Base-by-base conservation (phyloP, 768 basidiomycete genomes). In the Chalciporus sphaerocephalus region DNA sequence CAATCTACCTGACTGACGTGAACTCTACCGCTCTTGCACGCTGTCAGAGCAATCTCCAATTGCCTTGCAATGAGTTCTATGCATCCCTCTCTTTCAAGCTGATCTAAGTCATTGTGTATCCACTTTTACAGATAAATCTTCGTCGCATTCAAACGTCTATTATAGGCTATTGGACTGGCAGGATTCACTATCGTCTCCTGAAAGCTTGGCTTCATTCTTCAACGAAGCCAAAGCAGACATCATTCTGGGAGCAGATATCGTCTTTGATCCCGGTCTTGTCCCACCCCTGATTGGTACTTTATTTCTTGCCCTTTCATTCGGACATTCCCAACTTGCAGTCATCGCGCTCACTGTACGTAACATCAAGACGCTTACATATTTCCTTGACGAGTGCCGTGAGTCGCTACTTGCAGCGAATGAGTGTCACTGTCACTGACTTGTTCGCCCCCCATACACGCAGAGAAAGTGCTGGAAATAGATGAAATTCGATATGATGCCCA, bases 171-270 rank as follows among this genome's bases (percentile, higher is more conserved):
- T 89, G 15, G 84, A 90, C 57, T 91, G 88, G 88, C 68, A 71
- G 9, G 73, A 79, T 46, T 76, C 85, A 4, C 53, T 79, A n/a
- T 69, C 74, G 25, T 32, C 47, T 4, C 54, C 59, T 17, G 53
- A 61, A 18, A 40, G 47, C 8, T 40, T 50, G 38, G 33, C 37
- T 13, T 45, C 44, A 12, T 48, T 68, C 9, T 53, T 89, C 4
- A 46, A 60, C 18, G 65, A 74, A 17, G 67, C 72, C 16, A 58
- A 70, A 6, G 69, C 77, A 2, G 80, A 86, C 39, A 43, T 89
- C 7, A 69, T 91, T 28, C 56, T 92, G 1, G 87, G 88, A 7
- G 82, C 88, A 33, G 88, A 92, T 58, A 70, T 89, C 38, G 78
- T 85, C 6, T 90, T 81, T 55, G 85, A 88, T 54, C 81, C 83